Evolutionary conservation across 164 flowering plant genomes (phyloP).

Genomic region (Stephania cephalantha): DNA sequence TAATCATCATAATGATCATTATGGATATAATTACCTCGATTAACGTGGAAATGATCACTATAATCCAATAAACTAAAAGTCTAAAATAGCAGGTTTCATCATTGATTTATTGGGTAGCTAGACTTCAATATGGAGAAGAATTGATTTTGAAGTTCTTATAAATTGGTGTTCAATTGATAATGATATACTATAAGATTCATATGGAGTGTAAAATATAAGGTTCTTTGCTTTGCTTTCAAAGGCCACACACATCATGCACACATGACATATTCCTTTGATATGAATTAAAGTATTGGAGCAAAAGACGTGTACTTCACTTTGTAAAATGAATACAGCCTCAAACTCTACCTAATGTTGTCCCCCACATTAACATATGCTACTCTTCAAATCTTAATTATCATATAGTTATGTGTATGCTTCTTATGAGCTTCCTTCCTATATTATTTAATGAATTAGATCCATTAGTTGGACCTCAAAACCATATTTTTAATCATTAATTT

Average conservation of each 20-base stretch:
- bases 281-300: constrained; percentile 9
- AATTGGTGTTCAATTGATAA: background rate
- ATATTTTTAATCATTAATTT: too few species aligned
- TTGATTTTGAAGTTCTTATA: background rate
- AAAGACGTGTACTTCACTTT: constrained; percentile 14
- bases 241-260: constrained; percentile 3
- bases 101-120: constrained; percentile 1
- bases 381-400: background rate
- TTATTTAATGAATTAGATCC: background rate
- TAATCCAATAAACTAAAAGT: too few species aligned
- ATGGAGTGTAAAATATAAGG: constrained; percentile 2
- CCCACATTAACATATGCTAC: background rate
- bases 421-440: constrained; percentile 7
- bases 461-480: background rate
- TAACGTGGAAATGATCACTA: too few species aligned
- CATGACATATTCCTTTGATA: constrained; percentile 14
- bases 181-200: constrained; percentile 1
- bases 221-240: constrained; percentile 8
- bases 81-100: background rate
- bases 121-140: background rate
- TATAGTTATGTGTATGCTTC: background rate
- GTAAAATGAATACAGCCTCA: background rate
- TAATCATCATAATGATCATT: too few species aligned
- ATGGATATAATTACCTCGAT: too few species aligned
- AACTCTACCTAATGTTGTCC: constrained; percentile 10